Base-by-base conservation (phyloP, 192 early-diverging fungal genomes). In the Rhizophagus sp. region DNA sequence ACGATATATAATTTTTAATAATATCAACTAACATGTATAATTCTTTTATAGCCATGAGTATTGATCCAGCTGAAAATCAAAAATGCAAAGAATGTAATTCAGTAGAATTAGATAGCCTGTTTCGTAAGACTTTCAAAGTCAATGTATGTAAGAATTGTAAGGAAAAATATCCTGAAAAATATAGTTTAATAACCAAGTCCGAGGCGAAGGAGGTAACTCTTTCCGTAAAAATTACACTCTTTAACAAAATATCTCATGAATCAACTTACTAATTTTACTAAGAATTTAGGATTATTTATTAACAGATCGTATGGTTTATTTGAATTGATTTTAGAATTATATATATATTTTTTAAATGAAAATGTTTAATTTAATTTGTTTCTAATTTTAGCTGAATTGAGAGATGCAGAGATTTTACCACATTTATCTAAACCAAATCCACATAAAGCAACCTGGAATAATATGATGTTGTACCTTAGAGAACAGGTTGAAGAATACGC, bases 131-230 rank as follows among this genome's bases (percentile, higher is more conserved):
- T 79, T 98, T 96, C 82, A 82, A 85, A n/a, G 83, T 95, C 17
- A 71, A 74, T 62, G 92, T 98, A 24, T 99, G 98, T 82, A 76
- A 87, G 27, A 73, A 75, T 39, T 99, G 98, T 80, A 92, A 90
- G 74, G 90, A 94, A 24, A 78, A 83, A 3, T 83, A 88, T 15
- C 90, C 95, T 0, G 97, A 99, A 47, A 95, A 94, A 76, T 99
- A 97, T 81, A 93, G 93, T 73, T 88, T 99, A 57, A 84, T 98
- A 61, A 99, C 97, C 44, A 99, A 99, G 83, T 98, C 98, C 11
- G 98, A 99, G 83, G 95, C 92, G 64, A 94, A 90, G 79, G 89
- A 93, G 82, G 91, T 90, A 85, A 84, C 50, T 41, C 62, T 24
- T 47, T 47, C 44, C 44, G 11, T 47, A 47, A 47, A 47, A 12